Base-by-base conservation (phyloP, 305 asterid genomes). In the Fraxinus albicans region DNA sequence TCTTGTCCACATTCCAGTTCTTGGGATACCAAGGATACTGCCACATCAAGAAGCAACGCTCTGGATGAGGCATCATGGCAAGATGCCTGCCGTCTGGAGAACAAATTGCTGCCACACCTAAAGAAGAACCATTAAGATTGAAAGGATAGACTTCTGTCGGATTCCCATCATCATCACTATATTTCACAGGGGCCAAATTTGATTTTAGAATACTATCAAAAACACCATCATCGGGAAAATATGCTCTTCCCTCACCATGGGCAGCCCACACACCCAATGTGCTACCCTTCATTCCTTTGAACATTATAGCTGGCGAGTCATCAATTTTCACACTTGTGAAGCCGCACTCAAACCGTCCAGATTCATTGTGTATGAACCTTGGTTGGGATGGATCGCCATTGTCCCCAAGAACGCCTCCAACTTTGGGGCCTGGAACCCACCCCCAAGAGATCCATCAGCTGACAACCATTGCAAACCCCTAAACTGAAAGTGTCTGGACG, bases 21-120 rank as follows among this genome's bases (percentile, higher is more conserved):
- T 87, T 89, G 50, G 98, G 98, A 84, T 95, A 94, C 99, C 98
- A 90, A 3, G 97, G 98, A 81, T 86, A 95, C 87, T 94, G 97
- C 99, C 99, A 94, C 98, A 94, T 94, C 91, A 95, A 78, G 88
- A 95, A 95, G 84, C 97, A 94, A 6, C 97, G 89, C 76, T 93
- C 99, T 0, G 97, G 99, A 88, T 93, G 98, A 84, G 98, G 97
- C 99, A 94, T 95, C 97, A 94, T 89, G 0, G 98, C 97, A 4
- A 93, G 97, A 91, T 95, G 99, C 85, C 98, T 88, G 72, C 97
- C 97, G 72, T 95, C 95, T 0, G 94, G 97, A 1, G 98, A 95
- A 86, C 97, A 95, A 80, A 95, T 88, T 1, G 98, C 97, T 0
- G 98, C 99, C 83, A 94, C 95, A 2, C 99, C 99, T 85, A 89